Evolutionary conservation across 2,329 filamentous ascomycete species (phyloP).

Genomic region (Fusarium marasasianum): DNA sequence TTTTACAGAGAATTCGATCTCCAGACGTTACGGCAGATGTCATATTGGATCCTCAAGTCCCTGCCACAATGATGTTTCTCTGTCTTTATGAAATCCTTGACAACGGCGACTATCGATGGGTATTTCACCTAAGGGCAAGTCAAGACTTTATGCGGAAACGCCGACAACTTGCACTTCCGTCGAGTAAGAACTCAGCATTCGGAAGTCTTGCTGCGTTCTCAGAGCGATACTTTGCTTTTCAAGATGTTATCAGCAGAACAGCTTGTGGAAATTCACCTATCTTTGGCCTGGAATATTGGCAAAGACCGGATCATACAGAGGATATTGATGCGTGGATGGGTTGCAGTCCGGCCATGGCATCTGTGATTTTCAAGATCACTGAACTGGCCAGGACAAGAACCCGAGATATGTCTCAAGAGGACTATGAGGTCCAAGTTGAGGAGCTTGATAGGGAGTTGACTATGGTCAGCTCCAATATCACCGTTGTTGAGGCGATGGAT

Average conservation of each 20-base stretch:
- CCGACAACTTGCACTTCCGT: conserved; percentile 38
- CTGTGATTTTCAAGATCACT: conserved; percentile 57
- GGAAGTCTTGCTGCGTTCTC: conserved; percentile 44
- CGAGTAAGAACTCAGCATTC: neutral
- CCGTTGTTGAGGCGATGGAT: neutral
- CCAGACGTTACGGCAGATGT: conserved; percentile 19
- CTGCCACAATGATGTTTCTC: conserved; percentile 39
- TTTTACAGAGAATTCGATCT: conserved; percentile 18
- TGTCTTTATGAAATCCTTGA: conserved; percentile 40
- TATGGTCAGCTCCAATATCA: neutral
- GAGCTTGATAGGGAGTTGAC: conserved; percentile 18
- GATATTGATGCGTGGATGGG: conserved; percentile 57
- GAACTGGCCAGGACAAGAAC: conserved; percentile 53
- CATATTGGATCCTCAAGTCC: conserved; percentile 31
- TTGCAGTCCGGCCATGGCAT: conserved; percentile 57
- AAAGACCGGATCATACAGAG: conserved; percentile 25
- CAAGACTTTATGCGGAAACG: conserved; percentile 56
- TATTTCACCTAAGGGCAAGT: conserved; percentile 57
- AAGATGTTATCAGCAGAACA: conserved; percentile 61
- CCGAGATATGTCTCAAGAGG: neutral
- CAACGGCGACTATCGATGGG: conserved; percentile 50
- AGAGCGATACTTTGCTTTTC: conserved; percentile 61
- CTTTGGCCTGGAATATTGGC: conserved; percentile 60
- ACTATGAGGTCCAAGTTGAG: conserved; percentile 2
- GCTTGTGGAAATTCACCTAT: conserved; percentile 58